phyloP scores from a whole-genome alignment of 805 yeast species.

The Lachancea meyersii region DNA sequence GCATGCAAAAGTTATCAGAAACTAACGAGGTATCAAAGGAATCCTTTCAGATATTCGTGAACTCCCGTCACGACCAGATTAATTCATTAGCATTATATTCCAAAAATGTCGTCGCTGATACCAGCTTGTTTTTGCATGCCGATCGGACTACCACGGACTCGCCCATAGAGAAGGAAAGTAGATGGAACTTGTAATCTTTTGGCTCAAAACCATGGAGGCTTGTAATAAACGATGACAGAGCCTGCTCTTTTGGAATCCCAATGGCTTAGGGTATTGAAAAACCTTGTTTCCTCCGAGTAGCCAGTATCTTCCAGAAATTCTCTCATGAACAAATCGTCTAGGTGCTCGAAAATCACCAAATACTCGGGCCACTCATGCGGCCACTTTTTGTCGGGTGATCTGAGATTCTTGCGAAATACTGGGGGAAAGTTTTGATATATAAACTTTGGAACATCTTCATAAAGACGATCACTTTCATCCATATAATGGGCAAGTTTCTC shows the following conservation, averaged over 20 bases:
- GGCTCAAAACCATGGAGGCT: constrained; percentile 10
- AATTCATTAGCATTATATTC: constrained; percentile 8
- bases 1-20: constrained; percentile 26
- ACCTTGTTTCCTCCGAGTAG: constrained; percentile 45
- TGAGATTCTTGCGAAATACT: constrained; percentile 18
- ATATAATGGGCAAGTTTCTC: constrained; percentile 43
- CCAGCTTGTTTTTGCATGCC: neutral
- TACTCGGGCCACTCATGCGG: constrained; percentile 63
- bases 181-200: constrained; percentile 16
- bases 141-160: neutral
- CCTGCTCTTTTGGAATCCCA: constrained; percentile 83
- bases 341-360: constrained; percentile 62
- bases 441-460: constrained; percentile 56
- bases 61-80: constrained; percentile 14
- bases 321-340: constrained; percentile 41
- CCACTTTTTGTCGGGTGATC: constrained; percentile 26
- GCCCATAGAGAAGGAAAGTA: constrained; percentile 9
- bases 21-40: constrained; percentile 8
- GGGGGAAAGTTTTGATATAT: constrained; percentile 49
- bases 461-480: constrained; percentile 86
- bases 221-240: constrained; percentile 60
- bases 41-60: constrained; percentile 12
- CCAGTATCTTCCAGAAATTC: constrained; percentile 36
- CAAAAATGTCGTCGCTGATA: neutral
- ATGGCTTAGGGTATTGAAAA: constrained; percentile 76